Evolutionary conservation across 1,284 basidiomycete species (phyloP).

Genomic region (Marasmius sp.): DNA sequence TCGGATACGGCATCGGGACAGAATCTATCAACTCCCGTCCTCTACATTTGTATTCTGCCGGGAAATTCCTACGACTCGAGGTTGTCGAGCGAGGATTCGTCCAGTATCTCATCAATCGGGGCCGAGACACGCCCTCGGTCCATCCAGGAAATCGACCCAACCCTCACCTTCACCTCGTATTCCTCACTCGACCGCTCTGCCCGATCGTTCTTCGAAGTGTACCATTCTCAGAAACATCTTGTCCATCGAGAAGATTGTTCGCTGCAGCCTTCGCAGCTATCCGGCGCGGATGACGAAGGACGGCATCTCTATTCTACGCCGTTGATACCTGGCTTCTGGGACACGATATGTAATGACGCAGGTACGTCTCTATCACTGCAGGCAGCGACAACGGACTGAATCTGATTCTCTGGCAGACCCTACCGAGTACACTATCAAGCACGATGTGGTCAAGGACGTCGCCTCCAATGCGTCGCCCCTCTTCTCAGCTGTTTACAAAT

Average conservation of each 20-base stretch:
- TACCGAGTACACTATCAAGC: constrained; percentile 51
- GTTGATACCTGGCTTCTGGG: constrained; percentile 63
- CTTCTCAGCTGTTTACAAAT: constrained; percentile 55
- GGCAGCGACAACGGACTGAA: constrained; percentile 1
- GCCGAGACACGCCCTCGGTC: constrained; percentile 46
- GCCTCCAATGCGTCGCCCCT: constrained; percentile 29
- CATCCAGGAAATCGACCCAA: constrained; percentile 59
- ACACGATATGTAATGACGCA: constrained; percentile 46
- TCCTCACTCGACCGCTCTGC: constrained; percentile 37
- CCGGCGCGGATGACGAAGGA: constrained; percentile 30
- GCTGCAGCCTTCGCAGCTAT: constrained; percentile 37
- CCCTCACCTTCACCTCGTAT: constrained; percentile 55
- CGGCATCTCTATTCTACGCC: constrained; percentile 54
- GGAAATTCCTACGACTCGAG: constrained; percentile 18
- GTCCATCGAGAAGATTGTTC: constrained; percentile 50
- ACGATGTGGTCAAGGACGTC: constrained; percentile 49
- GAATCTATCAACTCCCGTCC: constrained; percentile 35
- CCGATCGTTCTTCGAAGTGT: constrained; percentile 55
- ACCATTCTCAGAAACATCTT: constrained; percentile 15
- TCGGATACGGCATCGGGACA: constrained; percentile 20
- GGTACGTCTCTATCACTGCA: constrained; percentile 36
- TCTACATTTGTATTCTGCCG: constrained; percentile 61
- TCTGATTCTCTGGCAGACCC: constrained; percentile 42
- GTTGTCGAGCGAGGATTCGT: constrained; percentile 9
- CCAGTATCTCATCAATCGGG: constrained; percentile 13